These are phyloP conservation scores for Emmonsia crescens DNA, from an alignment of 2,329 filamentous ascomycete species.

Conservation along the genomic window DNA sequence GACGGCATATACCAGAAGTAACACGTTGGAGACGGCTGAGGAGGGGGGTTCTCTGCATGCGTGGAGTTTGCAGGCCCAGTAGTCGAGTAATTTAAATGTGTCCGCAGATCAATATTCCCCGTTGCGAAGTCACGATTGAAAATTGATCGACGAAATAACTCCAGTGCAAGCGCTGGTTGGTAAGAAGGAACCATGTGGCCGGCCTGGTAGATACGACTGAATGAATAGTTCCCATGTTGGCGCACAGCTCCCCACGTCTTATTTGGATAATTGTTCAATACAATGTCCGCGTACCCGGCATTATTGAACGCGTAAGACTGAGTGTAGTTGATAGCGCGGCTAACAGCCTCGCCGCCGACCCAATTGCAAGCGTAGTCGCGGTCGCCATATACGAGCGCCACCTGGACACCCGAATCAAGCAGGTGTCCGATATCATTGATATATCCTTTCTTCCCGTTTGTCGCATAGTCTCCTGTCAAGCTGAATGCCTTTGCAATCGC, in stretches of 20 bases:
- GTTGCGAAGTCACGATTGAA: constrained; percentile 45
- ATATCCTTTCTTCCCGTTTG: constrained; percentile 38
- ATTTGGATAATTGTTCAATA: constrained; percentile 16
- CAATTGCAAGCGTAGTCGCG: constrained; percentile 44
- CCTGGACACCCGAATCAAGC: constrained; percentile 48
- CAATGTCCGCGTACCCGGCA: constrained; percentile 34
- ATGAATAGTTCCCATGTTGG: constrained; percentile 31
- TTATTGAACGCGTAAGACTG: constrained; percentile 28
- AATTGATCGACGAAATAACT: constrained; percentile 44
- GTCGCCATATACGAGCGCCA: constrained; percentile 49
- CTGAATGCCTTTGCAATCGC: constrained; percentile 40
- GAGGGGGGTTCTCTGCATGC: not conserved
- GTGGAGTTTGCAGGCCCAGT: not conserved
- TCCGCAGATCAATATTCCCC: constrained; percentile 36
- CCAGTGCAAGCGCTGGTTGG: constrained; percentile 44
- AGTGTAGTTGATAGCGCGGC: constrained; percentile 35
- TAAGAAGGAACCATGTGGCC: constrained; percentile 38
- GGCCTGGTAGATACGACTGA: constrained; percentile 27
- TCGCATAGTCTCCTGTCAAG: constrained; percentile 39
- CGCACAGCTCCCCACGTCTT: constrained; percentile 32
- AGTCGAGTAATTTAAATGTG: constrained; percentile 12
- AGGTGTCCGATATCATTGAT: constrained; percentile 31
- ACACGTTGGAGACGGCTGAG: not conserved
- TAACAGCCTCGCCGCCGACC: constrained; percentile 40
- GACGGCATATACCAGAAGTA: not conserved